A percentile compares a stretch with the other conserved stretches of the same genome.
Evolutionary conservation across 768 basidiomycete genomes (phyloP).

Genomic region (Leccinum boreale): DNA sequence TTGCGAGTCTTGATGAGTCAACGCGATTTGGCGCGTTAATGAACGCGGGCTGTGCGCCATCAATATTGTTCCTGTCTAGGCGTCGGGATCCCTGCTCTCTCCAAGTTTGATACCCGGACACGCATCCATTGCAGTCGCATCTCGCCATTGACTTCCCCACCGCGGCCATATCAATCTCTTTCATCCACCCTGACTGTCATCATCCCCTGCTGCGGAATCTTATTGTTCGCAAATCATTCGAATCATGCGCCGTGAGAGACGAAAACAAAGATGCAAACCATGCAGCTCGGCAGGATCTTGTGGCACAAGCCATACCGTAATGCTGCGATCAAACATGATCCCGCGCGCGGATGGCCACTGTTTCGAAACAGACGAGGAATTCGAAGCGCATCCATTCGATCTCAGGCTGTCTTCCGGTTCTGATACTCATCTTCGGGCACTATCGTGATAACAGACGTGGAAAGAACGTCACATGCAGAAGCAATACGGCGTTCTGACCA

Average conservation of each 20-base stretch:
- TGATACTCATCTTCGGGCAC: not conserved
- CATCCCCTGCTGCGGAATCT: conserved; percentile 3
- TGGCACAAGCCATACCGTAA: not conserved
- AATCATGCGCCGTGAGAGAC: not conserved
- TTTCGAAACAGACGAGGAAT: not conserved
- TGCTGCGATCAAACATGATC: conserved; percentile 17
- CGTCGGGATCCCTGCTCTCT: not conserved
- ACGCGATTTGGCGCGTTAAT: conserved; percentile 9
- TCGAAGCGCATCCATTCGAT: not conserved
- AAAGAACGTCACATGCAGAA: not conserved
- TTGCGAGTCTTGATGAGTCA: conserved; percentile 2
- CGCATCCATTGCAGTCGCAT: not conserved
- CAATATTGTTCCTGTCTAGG: not conserved
- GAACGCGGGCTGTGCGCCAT: conserved; percentile 14
- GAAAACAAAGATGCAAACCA: not conserved
- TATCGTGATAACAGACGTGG: not conserved
- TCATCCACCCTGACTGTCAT: not conserved
- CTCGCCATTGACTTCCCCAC: not conserved
- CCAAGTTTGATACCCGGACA: conserved; percentile 4
- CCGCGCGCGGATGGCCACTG: conserved; percentile 1
- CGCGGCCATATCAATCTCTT: not conserved
- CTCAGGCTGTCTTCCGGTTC: not conserved
- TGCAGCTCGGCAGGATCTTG: not conserved
- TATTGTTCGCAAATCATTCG: not conserved
- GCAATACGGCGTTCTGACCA: not conserved